Base-by-base conservation (phyloP, 2,329 filamentous ascomycete genomes). In the Capronia americana region DNA sequence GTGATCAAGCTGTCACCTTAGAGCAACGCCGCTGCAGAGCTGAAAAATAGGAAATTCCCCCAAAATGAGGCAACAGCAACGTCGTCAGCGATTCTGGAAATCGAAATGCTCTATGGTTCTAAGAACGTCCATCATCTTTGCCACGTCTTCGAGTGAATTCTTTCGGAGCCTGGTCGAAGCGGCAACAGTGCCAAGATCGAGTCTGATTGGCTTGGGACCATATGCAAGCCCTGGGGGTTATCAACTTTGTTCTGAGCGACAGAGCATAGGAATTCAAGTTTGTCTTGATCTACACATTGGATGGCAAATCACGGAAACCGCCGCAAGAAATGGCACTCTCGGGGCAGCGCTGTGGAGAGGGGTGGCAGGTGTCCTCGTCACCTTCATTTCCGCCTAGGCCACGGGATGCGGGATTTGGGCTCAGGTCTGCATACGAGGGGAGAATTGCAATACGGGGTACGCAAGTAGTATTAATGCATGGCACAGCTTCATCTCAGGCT, bases 111-210 rank as follows among this genome's bases (percentile, higher is more conserved):
- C 24, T 34, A n/a, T 26, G 48, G 26, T 61, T 58, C 62, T 61
- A 57, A 48, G 26, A 55, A 41, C 23, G 55, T 68, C 63, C 50
- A 61, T 44, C 34, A 17, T 26, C 50, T 26, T 66, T 46, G 66
- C 66, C 66, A 68, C 66, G 66, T 68, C 63, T 55, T 61, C 60
- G 46, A 61, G 41, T 51, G 66, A 64, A 66, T 63, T 63, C 66
- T 68, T 68, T 20, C 11, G 54, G 46, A 61, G 14, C 57, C 41
- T 59, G 24, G n/a, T 57, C 48, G 51, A 20, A 50, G 63, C 59
- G 59, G 63, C 63, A 26, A 64, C 23, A 51, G 58, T 32, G 60
- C 63, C 63, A 65, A 68, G 66, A 20, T 34, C 54, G 46, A 20
- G 12, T 46, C 6, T 65, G 32, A 64, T 68, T 64, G 46, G 60